phyloP scores from a whole-genome alignment of 257 asterid species.

The Ophiorrhiza pumila region DNA sequence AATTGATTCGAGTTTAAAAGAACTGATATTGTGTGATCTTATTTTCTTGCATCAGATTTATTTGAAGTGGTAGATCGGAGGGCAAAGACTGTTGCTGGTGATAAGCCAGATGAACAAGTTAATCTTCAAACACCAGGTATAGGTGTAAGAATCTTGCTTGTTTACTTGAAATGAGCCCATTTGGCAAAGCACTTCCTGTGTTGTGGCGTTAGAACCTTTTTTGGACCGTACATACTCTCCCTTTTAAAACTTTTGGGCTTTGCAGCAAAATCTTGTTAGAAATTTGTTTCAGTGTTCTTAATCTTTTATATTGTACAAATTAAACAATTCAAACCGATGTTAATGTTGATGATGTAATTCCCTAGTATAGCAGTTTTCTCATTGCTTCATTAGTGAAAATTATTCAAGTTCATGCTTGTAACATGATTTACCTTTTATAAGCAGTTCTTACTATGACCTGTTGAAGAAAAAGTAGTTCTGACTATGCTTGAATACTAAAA shows the following conservation, averaged over 20 bases:
- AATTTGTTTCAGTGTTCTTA: background rate
- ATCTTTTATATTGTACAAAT: background rate
- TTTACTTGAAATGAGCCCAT: constrained; percentile 8
- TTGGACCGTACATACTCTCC: background rate
- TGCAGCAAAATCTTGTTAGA: background rate
- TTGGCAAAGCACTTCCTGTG: background rate
- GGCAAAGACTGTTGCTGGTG: constrained; percentile 93
- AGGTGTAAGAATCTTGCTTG: constrained; percentile 13
- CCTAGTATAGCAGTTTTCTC: background rate
- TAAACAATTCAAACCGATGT: background rate
- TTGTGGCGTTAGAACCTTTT: background rate
- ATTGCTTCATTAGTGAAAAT: background rate
- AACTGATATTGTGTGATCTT: constrained; percentile 14
- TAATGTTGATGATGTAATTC: background rate
- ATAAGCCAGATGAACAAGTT: constrained; percentile 66
- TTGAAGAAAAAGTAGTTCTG: background rate
- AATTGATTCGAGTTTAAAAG: background rate
- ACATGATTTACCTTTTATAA: background rate
- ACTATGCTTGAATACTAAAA: background rate
- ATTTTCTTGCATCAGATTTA: constrained; percentile 52
- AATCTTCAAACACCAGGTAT: constrained; percentile 53
- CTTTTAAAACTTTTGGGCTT: background rate
- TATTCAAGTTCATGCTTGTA: background rate
- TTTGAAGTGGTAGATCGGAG: constrained; percentile 94
- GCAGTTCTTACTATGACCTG: background rate